Base-by-base conservation (phyloP, 1,284 basidiomycete genomes). In the Ganoderma multipileum region DNA sequence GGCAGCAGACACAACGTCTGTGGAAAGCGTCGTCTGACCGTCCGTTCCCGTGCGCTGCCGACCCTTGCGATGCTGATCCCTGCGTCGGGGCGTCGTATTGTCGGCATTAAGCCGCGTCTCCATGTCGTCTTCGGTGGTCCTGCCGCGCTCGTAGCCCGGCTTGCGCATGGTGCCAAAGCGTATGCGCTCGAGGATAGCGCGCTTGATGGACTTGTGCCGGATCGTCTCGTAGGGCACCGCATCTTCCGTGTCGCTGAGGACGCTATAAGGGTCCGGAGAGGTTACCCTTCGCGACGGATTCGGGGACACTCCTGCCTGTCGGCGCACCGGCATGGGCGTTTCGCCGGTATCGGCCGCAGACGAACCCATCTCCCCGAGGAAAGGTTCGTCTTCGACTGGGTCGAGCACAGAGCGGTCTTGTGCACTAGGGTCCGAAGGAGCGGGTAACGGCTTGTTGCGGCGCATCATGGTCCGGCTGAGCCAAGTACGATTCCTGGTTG, bases 151-250 rank as follows among this genome's bases (percentile, higher is more conserved):
- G 47, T 67, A 68, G 28, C 64, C 44, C 1, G 62, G 57, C 11
- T 54, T 65, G 33, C 75, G 72, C n/a, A 70, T 36, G 33, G 72
- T 71, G 33, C 75, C 76, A n/a, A 72, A 68, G 26, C 74, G 74
- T 30, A 81, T 69, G 16, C 77, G 75, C 47, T 78, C 77, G 42
- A 81, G 70, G 54, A 81, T 78, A 2, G 72, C 76, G 23, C 79
- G 78, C 23, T 80, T 74, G 61, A 82, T 79, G 16, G 79, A 79
- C 41, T 71, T 77, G 66, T 79, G 77, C 0, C 78, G 71, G 14
- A 77, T 68, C 1, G 75, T 70, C 36, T 79, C 78, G 65, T 77
- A 77, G 0, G 77, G 75, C 1, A 65, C 71, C 7, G 41, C 65
- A 28, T 76, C 72, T 26, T 75, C 72, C 4, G 74, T 74, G 54